Evolutionary conservation across 768 basidiomycete species (phyloP), one percentile per base, ranked within the genome.

Genomic region (Thelephora aurantiotincta): DNA sequence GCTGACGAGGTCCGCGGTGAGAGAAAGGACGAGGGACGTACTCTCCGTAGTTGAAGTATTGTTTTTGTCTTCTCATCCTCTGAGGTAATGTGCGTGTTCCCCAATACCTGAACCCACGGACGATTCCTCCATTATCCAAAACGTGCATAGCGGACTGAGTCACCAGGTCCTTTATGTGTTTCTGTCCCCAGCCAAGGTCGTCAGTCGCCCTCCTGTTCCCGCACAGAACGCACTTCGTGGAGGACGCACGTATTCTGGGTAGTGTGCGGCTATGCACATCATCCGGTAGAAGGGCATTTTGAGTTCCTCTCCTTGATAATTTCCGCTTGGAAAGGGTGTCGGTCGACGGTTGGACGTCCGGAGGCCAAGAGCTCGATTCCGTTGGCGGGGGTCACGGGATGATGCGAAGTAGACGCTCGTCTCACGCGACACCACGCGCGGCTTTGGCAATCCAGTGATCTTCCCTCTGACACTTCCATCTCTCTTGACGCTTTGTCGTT

Each of bases 251-350:
- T 82, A 89, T 74, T 82, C 72, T 13, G 65, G 63, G 52, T 78
- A 78, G 60, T 91, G 88, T 3, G 76, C 73, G 0, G 88, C 71
- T 50, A 92, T 86, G 59, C 88, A 90, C 44, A 90, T 57, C 71
- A 93, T 77, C 57, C 89, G 79, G 66, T 93, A 93, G 58, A 91
- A 74, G 5, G 88, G 88, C 89, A 93, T 93, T 19, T 55, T 58
- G 58, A 50, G n/a, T 18, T n/a, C 18, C 26, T 16, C 35, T 35
- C n/a, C 22, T 36, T 18, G 36, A 30, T 30, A 30, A 30, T 30
- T 11, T 37, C 36, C 14, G 19, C 36, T 19, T 22, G 38, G 38
- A 16, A 16, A 41, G 12, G 16, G 9, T 16, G 38, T 41, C 9
- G 22, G 36, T 37, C 19, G 36, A 14, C 36, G 36, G 16, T 41